Base-by-base conservation (phyloP, 345 rosid species). In the Clarkia xantiana region DNA sequence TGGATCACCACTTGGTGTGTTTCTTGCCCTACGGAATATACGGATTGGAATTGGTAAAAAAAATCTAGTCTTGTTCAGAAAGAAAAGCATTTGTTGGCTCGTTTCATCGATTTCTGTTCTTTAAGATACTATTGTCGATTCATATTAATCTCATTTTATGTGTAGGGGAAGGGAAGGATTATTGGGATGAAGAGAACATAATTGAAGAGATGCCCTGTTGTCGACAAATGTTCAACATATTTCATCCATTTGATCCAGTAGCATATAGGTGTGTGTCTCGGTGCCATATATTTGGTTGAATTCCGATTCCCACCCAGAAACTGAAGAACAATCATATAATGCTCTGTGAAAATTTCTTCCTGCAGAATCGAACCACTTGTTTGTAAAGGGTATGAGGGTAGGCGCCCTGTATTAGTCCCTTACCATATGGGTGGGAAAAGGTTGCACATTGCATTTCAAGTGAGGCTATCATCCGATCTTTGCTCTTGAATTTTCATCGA, bases 1-100 rank as follows among this genome's bases (percentile, higher is more conserved):
- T 68, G 98, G 98, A 64, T 86, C 98, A 17, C 98, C 98, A 58
- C 82, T 91, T 53, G 96, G 98, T 64, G 96, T 86, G 67, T 91
- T 91, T 66, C 96, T 91, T 45, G 77, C 95, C 34, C 94, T 91
- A 52, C 82, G 96, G 16, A 91, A 91, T 66, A 55, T 84, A 55
- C 96, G 94, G 38, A 71, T 91, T 60, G 98, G 98, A 51, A 62
- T 82, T 39, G 94, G 96, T 91, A 86, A 57, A 54, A 3, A 39
- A 40, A 44, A 25, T 15, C 18, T 54, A 11, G 23, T 11, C 10
- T 45, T 7, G 36, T 29, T 23, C 29, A 29, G 6, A 29, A 29
- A 29, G 1, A 29, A 29, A 6, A 29, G 1, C 36, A 5, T 29
- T 29, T 29, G 36, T 7, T 29, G 36, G 5, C 36, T 29, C 51